Conservation (phyloP, 2,329 filamentous ascomycete genomes). For the Arthrobotrys sphaeroides region DNA sequence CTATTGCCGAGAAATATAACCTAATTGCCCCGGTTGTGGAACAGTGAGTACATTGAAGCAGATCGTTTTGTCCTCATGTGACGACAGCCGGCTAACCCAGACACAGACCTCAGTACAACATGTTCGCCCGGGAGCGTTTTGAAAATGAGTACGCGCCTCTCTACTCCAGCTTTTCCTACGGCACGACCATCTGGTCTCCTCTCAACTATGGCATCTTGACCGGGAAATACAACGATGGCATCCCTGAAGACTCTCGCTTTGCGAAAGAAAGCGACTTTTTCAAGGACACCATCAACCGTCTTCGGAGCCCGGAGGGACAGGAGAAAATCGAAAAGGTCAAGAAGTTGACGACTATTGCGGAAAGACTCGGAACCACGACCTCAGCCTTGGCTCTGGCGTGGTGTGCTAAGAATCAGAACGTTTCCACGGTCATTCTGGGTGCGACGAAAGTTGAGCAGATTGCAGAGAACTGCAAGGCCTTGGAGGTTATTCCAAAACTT, state of each 20-base stretch:
- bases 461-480: conserved; percentile 62
- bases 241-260: conserved; percentile 70
- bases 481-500: conserved; percentile 63
- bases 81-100: background rate
- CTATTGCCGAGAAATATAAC: conserved; percentile 68
- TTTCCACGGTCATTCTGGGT: conserved; percentile 68
- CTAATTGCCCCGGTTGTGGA: conserved; percentile 68
- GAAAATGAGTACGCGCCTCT: conserved; percentile 71
- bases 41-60: conserved; percentile 58
- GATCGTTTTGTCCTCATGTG: too few relatives aligned
- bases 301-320: conserved; percentile 65
- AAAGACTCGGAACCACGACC: conserved; percentile 64
- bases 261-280: conserved; percentile 69
- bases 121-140: conserved; percentile 70
- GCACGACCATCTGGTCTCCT: conserved; percentile 66
- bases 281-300: conserved; percentile 67
- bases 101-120: conserved; percentile 68
- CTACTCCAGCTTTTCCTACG: conserved; percentile 58
- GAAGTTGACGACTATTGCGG: conserved; percentile 65
- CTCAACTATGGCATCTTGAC: conserved; percentile 69
- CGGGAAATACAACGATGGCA: conserved; percentile 73
- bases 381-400: conserved; percentile 70
- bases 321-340: conserved; percentile 70
- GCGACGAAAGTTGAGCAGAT: conserved; percentile 63
- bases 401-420: conserved; percentile 69